Evolutionary conservation across 164 flowering plant species (phyloP), one percentile per base, ranked within the genome.

Genomic region (Piper longum): DNA sequence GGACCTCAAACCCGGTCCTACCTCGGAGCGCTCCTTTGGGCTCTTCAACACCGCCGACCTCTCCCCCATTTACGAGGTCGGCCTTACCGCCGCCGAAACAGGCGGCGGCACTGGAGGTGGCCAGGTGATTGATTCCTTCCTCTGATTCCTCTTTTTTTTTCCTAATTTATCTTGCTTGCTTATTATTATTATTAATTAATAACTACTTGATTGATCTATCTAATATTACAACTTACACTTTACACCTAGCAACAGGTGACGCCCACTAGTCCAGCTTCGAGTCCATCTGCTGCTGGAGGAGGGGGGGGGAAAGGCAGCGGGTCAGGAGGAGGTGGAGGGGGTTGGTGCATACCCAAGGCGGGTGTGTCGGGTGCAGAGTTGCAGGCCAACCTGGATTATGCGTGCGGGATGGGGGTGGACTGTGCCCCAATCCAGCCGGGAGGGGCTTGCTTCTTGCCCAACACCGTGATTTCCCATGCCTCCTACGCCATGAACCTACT

Each of bases 401-500:
- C 85, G 1, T 89, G 97, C 56, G 69, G 88, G 55, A 85, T 78
- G 18, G 80, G 84, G 61, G 71, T 82, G 7, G 89, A 89, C 62
- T 89, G 97, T 58, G 54, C 80, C 16, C 69, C 88, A 11, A 83
- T 87, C 68, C 85, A 89, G 64, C 85, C 88, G 1, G 91, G 88
- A 2, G 97, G 95, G 2, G 75, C 82, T 43, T 89, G 96, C 74
- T 89, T 70, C 69, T 78, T 79, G 64, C 93, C 96, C 17, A 81
- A 82, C 76, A 85, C 86, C 0, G 43, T 87, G 13, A 72, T 66
- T 45, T 79, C 91, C 36, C 97, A 89, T 64, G 91, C 97, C n/a
- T 76, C 97, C 54, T 89, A 68, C 64, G 95, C 91, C 72, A 89
- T 89, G 95, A 89, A 89, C 71, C 83, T 81, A 58, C 81, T 83